These are phyloP conservation scores for Byssochlamys sp. DNA, from an alignment of 2,329 filamentous ascomycete species.

Conservation along the genomic window DNA sequence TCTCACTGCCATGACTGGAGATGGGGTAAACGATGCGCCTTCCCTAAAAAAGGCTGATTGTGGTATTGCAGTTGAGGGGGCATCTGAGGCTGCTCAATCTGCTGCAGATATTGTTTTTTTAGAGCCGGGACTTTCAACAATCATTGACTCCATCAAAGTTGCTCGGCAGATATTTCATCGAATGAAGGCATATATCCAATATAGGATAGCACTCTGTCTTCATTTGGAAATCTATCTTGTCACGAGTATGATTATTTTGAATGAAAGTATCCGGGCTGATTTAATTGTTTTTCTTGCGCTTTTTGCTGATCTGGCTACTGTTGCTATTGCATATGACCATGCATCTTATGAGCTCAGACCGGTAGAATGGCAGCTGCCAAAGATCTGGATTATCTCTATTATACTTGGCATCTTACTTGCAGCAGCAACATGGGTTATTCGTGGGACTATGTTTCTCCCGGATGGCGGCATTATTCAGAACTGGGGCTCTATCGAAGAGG, in stretches of 20 bases:
- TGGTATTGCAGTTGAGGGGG: conserved; percentile 63
- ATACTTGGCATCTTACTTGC: conserved; percentile 59
- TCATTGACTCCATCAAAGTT: conserved; percentile 64
- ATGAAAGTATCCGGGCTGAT: conserved; percentile 64
- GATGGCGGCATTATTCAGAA: conserved; percentile 66
- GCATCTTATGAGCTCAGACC: conserved; percentile 66
- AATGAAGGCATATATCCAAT: conserved; percentile 72
- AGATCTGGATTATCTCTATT: conserved; percentile 63
- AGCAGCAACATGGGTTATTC: conserved; percentile 63
- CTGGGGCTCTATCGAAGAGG: conserved; percentile 64
- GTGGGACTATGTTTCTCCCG: conserved; percentile 59
- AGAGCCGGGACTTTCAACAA: conserved; percentile 60
- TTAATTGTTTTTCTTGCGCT: conserved; percentile 71
- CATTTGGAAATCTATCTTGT: conserved; percentile 69
- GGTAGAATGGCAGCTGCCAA: conserved; percentile 72
- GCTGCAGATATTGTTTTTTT: conserved; percentile 67
- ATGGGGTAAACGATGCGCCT: conserved; percentile 65
- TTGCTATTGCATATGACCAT: conserved; percentile 73
- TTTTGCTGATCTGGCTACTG: conserved; percentile 70
- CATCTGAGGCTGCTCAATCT: conserved; percentile 62
- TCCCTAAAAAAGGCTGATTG: conserved; percentile 66
- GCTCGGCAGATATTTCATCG: conserved; percentile 67
- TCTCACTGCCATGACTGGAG: conserved; percentile 65
- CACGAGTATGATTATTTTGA: conserved; percentile 69
- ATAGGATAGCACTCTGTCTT: conserved; percentile 65